Evolutionary conservation across 2,329 filamentous ascomycete genomes (phyloP), one percentile per base, ranked within the genome.

Genomic region (Domatiomyces catenatus): DNA sequence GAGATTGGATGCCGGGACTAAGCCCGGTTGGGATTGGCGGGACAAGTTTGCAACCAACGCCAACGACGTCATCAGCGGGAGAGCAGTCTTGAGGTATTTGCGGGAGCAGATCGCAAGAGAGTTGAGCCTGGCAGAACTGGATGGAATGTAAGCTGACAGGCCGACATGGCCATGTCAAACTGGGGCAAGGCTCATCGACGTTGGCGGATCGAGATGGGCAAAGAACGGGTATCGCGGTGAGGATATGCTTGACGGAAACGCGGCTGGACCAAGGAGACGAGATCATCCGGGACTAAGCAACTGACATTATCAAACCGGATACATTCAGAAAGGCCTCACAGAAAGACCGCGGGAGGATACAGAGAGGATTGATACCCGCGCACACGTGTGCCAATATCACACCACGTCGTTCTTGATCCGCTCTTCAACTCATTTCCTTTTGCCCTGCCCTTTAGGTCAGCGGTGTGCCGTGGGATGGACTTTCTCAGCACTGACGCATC

Each of bases 21-120:
- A 77, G 56, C 71, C 83, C 49, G 79, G 79, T 10, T 88, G 84
- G 85, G 84, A 81, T 70, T 93, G 83, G 81, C 71, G 79, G 61
- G 69, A 68, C 7, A 74, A 72, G 1, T 69, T 86, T 47, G 64
- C 69, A 10, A 75, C 75, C 45, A 63, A 69, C 8, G 75, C 75
- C 45, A 63, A 69, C 8, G 74, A 76, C 26, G 73, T 75, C 17
- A 79, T 75, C 17, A 79, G 70, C 55, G 84, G 80, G 0, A 73
- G 74, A 46, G 84, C 90, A 55, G 72, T 95, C n/a, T 67, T 94
- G 52, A 74, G 75, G 56, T 75, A 82, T 56, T 63, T 94, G 66
- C 76, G 89, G 56, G 65, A 86, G 48, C 84, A 81, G 2, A 66
- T 94, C 61, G 84, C 86, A 12, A 79, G 76, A 64, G 86, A 92